Evolutionary conservation across 148 eudicot species (phyloP).

Genomic region (Persicaria tinctoria): DNA sequence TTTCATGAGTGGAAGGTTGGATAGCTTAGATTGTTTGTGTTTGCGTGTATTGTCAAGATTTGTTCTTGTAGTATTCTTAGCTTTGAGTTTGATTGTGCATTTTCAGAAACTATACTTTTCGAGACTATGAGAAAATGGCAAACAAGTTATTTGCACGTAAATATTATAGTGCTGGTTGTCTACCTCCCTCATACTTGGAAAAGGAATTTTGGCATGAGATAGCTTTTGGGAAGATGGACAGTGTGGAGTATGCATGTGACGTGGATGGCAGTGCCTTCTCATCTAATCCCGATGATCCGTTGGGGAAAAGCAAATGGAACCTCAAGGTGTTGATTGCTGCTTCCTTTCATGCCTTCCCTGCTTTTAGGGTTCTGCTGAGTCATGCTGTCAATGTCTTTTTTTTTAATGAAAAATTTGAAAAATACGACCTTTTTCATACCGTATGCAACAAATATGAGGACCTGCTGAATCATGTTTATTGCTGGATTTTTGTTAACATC

Average conservation of each 20-base stretch:
- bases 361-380: background rate
- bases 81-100: conserved; percentile 6
- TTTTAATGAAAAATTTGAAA: background rate
- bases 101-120: conserved; percentile 86
- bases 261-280: conserved; percentile 99
- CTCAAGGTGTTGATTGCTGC: conserved; percentile 50
- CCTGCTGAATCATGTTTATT: background rate
- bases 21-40: conserved; percentile 37
- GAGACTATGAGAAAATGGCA: conserved; percentile 98
- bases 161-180: conserved; percentile 75
- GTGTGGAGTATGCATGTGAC: conserved; percentile 99
- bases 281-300: conserved; percentile 72
- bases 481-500: background rate
- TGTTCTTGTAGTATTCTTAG: conserved; percentile 2
- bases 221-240: conserved; percentile 82
- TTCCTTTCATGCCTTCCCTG: conserved; percentile 13
- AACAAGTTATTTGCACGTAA: conserved; percentile 91
- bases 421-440: background rate
- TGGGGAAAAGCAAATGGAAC: conserved; percentile 97
- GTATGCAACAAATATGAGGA: background rate
- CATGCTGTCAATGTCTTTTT: background rate
- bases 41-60: background rate
- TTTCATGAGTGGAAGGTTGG: conserved; percentile 94
- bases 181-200: conserved; percentile 79
- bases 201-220: conserved; percentile 99